Percentiles rank a stretch among this genome's conserved stretches.
Conservation (phyloP, 352 stramenopile genomes). For the Thalassiosira exigua region DNA sequence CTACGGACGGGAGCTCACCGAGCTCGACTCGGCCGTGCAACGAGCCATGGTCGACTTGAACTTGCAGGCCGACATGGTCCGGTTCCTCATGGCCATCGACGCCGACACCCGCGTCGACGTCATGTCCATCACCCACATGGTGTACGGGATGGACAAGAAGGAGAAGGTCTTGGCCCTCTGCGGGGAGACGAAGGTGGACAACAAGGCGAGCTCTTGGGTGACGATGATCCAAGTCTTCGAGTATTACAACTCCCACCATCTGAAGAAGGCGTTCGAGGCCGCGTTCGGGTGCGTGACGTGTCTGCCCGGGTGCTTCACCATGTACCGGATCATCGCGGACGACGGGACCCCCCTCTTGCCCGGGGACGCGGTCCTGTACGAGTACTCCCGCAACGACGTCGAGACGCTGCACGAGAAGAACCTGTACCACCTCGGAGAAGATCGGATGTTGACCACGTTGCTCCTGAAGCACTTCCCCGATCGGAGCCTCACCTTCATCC, state of each 20-base stretch:
- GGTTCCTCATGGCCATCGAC: constrained; percentile 74
- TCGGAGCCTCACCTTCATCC: constrained; percentile 60
- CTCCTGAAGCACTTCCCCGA: constrained; percentile 69
- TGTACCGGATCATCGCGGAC: constrained; percentile 63
- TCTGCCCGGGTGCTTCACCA: constrained; percentile 74
- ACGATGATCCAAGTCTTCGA: constrained; percentile 79
- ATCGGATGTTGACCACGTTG: constrained; percentile 72
- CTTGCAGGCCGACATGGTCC: constrained; percentile 55
- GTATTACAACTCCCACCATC: constrained; percentile 69
- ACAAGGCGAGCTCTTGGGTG: constrained; percentile 63
- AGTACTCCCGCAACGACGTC: constrained; percentile 68
- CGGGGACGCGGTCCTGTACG: constrained; percentile 55
- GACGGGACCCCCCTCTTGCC: constrained; percentile 57
- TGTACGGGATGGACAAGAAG: constrained; percentile 68
- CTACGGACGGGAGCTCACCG: constrained; percentile 53
- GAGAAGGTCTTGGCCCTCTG: constrained; percentile 63
- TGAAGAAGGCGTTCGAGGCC: constrained; percentile 74
- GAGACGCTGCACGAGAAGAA: constrained; percentile 73
- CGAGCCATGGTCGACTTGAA: constrained; percentile 53
- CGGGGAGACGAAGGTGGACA: constrained; percentile 74
- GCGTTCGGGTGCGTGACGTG: constrained; percentile 73
- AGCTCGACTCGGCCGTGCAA: constrained; percentile 62
- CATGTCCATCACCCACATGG: constrained; percentile 64
- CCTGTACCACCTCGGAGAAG: constrained; percentile 72
- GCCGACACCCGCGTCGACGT: constrained; percentile 63